Percentiles rank a stretch among this genome's conserved stretches.
Conservation (phyloP, 768 basidiomycete species). For the Hericium alpestre region DNA sequence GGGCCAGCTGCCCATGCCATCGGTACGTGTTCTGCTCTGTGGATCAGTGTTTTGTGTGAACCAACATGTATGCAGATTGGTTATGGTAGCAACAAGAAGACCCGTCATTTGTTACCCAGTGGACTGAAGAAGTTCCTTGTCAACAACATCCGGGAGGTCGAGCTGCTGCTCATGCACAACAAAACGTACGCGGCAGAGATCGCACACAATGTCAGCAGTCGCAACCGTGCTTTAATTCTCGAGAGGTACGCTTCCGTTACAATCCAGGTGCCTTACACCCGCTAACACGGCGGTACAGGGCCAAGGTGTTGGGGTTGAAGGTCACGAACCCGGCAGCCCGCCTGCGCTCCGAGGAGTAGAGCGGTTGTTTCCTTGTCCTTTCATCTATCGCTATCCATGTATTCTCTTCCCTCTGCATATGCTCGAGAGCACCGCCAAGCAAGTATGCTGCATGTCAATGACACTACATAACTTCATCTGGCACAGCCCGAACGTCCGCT, state of each 20-base stretch:
- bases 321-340: slow-evolving; percentile 89
- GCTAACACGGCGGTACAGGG: slow-evolving; percentile 25
- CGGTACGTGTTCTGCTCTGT: slow-evolving; percentile 39
- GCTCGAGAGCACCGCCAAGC: slow-evolving; percentile 38
- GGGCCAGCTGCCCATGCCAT: slow-evolving; percentile 94
- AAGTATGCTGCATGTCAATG: slow-evolving; percentile 28
- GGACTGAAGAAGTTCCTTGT: slow-evolving; percentile 95
- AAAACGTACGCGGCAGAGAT: slow-evolving; percentile 93
- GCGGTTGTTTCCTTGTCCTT: slow-evolving; percentile 32
- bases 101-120: slow-evolving; percentile 90
- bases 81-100: slow-evolving; percentile 92
- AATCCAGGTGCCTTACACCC: neutral
- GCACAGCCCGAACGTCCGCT: too few species aligned
- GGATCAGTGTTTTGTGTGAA: too few species aligned
- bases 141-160: slow-evolving; percentile 86
- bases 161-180: slow-evolving; percentile 97
- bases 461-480: too few species aligned
- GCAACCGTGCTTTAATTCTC: slow-evolving; percentile 85
- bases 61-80: slow-evolving; percentile 41
- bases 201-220: slow-evolving; percentile 91
- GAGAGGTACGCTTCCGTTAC: slow-evolving; percentile 46
- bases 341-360: slow-evolving; percentile 85
- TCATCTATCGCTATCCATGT: slow-evolving; percentile 34
- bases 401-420: slow-evolving; percentile 34
- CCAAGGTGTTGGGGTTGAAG: slow-evolving; percentile 81